These are phyloP conservation scores for Dicorynia guianensis DNA, from an alignment of 306 rosid species.

Conservation along the genomic window DNA sequence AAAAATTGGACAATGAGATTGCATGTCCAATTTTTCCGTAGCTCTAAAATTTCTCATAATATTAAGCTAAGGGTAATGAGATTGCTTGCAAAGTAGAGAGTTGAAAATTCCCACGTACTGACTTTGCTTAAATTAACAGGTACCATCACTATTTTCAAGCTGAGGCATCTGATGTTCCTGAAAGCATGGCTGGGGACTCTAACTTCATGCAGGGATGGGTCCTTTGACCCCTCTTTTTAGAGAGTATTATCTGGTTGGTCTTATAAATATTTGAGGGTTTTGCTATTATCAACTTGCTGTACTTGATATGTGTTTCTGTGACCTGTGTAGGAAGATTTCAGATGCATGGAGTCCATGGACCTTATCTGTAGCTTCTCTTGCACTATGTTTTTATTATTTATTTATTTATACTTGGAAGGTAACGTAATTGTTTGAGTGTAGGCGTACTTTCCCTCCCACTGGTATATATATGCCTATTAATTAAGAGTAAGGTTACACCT, in stretches of 20 bases:
- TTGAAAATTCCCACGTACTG: not conserved
- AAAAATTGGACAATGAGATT: too few relatives aligned
- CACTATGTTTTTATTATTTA: not conserved
- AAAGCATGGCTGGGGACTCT: slow-evolving; percentile 65
- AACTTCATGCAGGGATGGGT: slow-evolving; percentile 88
- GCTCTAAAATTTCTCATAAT: too few relatives aligned
- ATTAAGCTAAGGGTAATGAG: too few relatives aligned
- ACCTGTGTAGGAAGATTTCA: slow-evolving; percentile 32
- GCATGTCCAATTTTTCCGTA: too few relatives aligned
- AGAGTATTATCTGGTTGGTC: slow-evolving; percentile 38
- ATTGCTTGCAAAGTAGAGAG: not conserved
- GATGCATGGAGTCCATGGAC: too few relatives aligned
- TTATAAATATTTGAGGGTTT: slow-evolving; percentile 34
- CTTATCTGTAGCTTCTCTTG: slow-evolving; percentile 30
- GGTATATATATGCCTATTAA: too few relatives aligned
- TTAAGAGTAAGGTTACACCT: too few relatives aligned
- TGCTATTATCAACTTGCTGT: not conserved
- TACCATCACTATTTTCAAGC: slow-evolving; percentile 68
- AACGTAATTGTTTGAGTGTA: not conserved
- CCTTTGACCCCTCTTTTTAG: slow-evolving; percentile 48
- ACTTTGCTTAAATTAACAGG: slow-evolving; percentile 44
- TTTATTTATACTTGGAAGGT: not conserved
- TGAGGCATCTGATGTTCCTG: slow-evolving; percentile 58
- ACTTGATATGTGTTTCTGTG: slow-evolving; percentile 26
- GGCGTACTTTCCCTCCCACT: not conserved